Percentiles rank a stretch among this genome's conserved stretches.
Conservation (phyloP, 1,284 basidiomycete species). For the Caloboletus inedulis region DNA sequence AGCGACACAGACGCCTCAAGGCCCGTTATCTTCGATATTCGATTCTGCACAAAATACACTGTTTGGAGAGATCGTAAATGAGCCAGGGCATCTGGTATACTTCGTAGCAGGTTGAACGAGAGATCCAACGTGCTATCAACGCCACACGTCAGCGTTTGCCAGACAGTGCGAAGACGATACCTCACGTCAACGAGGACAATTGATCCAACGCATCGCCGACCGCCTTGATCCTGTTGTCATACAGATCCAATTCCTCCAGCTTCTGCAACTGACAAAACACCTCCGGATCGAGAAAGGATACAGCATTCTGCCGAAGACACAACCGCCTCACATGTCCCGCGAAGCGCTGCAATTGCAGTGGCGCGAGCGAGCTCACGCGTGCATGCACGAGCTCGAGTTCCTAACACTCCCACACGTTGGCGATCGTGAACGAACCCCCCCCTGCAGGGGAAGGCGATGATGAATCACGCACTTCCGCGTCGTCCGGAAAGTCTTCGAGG, state of each 20-base stretch:
- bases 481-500: conserved; percentile 54
- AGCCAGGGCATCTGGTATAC: conserved; percentile 62
- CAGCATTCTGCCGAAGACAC: conserved; percentile 88
- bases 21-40: conserved; percentile 77
- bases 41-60: conserved; percentile 96
- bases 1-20: conserved; percentile 60
- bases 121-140: conserved; percentile 75
- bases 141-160: background rate
- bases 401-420: conserved; percentile 38
- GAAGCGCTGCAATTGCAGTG: conserved; percentile 71
- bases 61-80: conserved; percentile 65
- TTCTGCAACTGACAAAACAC: conserved; percentile 63
- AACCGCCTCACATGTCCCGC: conserved; percentile 67
- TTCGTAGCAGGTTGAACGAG: conserved; percentile 89
- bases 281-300: conserved; percentile 67
- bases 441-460: background rate
- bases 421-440: background rate
- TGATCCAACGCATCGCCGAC: conserved; percentile 66
- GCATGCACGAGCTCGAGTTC: conserved; percentile 90
- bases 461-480: conserved; percentile 57
- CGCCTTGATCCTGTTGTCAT: conserved; percentile 89
- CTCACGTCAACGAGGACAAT: conserved; percentile 65
- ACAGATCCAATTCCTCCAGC: conserved; percentile 89
- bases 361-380: conserved; percentile 64
- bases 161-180: background rate